A percentile compares a stretch with the other conserved stretches of the same genome.
Evolutionary conservation across 768 basidiomycete species (phyloP).

Genomic region (Boletus coccyginus): DNA sequence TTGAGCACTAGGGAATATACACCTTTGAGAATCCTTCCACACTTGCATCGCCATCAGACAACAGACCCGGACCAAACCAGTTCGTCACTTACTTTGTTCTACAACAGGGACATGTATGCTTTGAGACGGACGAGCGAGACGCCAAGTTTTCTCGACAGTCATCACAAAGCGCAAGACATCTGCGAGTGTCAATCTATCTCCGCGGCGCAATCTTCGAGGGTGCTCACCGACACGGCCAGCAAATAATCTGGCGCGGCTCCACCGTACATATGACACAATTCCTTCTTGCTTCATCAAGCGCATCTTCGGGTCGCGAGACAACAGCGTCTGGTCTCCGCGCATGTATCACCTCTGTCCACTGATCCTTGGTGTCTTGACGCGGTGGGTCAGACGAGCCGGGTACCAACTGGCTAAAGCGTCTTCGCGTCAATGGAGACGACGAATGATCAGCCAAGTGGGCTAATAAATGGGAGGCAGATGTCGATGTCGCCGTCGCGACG

Average conservation of each 20-base stretch:
- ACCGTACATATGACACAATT: constrained; percentile 71
- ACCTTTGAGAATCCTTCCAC: constrained; percentile 37
- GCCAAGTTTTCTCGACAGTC: constrained; percentile 55
- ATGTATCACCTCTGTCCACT: constrained; percentile 30
- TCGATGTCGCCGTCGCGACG: constrained; percentile 28
- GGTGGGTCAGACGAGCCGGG: constrained; percentile 10
- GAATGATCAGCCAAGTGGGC: constrained; percentile 50
- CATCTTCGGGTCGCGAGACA: constrained; percentile 25
- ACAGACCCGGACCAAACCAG: neutral
- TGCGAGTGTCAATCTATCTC: constrained; percentile 16
- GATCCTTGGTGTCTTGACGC: constrained; percentile 18
- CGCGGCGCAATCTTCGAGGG: neutral
- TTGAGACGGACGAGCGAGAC: constrained; percentile 45
- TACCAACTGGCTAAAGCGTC: constrained; percentile 41
- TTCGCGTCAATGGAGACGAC: constrained; percentile 48
- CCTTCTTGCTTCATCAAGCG: constrained; percentile 26
- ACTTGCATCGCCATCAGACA: constrained; percentile 14
- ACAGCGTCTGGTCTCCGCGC: constrained; percentile 21
- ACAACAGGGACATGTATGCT: constrained; percentile 53
- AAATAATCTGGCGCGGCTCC: constrained; percentile 70
- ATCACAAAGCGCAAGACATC: constrained; percentile 51
- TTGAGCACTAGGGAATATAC: constrained; percentile 27
- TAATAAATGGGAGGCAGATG: constrained; percentile 45
- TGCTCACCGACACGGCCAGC: constrained; percentile 80
- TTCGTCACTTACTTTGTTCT: constrained; percentile 39